Percentiles rank a stretch among this genome's conserved stretches.
phyloP scores from a whole-genome alignment of 352 stramenopile genomes.

The Plasmopara muralis region DNA sequence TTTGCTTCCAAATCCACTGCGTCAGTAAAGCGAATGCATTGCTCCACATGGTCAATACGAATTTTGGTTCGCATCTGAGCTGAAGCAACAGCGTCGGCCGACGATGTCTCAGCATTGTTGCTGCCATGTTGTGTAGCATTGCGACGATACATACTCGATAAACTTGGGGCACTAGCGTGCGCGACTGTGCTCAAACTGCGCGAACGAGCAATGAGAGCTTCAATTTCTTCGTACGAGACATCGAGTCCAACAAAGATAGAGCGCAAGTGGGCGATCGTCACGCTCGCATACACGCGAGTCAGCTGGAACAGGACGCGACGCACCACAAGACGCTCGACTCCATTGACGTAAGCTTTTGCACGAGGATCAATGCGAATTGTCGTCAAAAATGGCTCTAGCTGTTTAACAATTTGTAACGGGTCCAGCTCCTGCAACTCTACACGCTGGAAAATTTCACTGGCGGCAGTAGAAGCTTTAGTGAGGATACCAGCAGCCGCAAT shows the following conservation, averaged over 20 bases:
- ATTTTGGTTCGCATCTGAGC: constrained; percentile 61
- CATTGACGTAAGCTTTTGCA: constrained; percentile 50
- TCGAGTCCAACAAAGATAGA: constrained; percentile 82
- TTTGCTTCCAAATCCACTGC: constrained; percentile 74
- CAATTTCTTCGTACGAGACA: constrained; percentile 77
- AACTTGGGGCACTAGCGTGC: constrained; percentile 48
- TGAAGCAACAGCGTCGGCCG: constrained; percentile 34
- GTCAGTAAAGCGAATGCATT: constrained; percentile 81
- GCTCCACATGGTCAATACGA: constrained; percentile 77
- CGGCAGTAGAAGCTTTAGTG: constrained; percentile 42
- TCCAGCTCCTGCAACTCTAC: constrained; percentile 70
- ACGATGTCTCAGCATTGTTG: constrained; percentile 50
- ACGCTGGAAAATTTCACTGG: constrained; percentile 57
- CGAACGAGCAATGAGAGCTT: constrained; percentile 79
- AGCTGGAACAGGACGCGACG: constrained; percentile 81
- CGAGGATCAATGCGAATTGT: constrained; percentile 34
- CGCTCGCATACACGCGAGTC: constrained; percentile 81
- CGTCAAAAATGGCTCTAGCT: constrained; percentile 55
- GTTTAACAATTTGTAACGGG: constrained; percentile 66
- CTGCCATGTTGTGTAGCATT: constrained; percentile 40
- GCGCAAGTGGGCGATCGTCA: constrained; percentile 76
- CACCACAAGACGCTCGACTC: constrained; percentile 63
- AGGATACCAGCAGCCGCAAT: constrained; percentile 74
- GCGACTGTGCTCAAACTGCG: constrained; percentile 61
- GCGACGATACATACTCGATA: constrained; percentile 58